These are phyloP conservation scores for Starmera quercuum DNA, from an alignment of 805 yeast species.

Conservation along the genomic window DNA sequence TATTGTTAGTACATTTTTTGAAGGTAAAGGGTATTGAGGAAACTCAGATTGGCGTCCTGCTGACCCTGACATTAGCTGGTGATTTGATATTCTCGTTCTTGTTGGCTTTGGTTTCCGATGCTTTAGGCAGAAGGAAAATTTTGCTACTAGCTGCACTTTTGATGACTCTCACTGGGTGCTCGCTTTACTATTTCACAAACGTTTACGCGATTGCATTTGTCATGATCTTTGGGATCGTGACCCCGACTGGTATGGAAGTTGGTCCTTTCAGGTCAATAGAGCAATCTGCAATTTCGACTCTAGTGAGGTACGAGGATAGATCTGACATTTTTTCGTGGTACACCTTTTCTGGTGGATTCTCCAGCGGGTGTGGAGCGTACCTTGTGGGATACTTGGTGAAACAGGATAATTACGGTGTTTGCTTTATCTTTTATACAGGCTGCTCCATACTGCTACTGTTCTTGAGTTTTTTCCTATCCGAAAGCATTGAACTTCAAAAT, in stretches of 20 bases:
- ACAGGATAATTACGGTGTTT: slow-evolving; percentile 4
- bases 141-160: slow-evolving; percentile 31
- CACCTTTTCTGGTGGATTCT: slow-evolving; percentile 38
- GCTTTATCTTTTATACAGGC: slow-evolving; percentile 8
- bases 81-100: slow-evolving; percentile 42
- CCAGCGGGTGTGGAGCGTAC: slow-evolving; percentile 39
- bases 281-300: slow-evolving; percentile 42
- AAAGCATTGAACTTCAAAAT: slow-evolving; percentile 8
- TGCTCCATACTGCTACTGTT: slow-evolving; percentile 3
- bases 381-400: slow-evolving; percentile 28
- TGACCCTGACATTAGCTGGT: slow-evolving; percentile 42
- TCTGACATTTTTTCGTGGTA: slow-evolving; percentile 56
- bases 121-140: slow-evolving; percentile 35
- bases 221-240: slow-evolving; percentile 42
- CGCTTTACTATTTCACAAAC: slow-evolving; percentile 27
- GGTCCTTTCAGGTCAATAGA: slow-evolving; percentile 55
- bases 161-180: slow-evolving; percentile 37
- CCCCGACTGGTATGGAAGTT: slow-evolving; percentile 53
- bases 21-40: slow-evolving; percentile 33
- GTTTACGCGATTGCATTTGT: slow-evolving; percentile 27
- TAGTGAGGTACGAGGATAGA: slow-evolving; percentile 31
- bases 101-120: slow-evolving; percentile 38
- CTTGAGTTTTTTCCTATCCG: slow-evolving; percentile 4
- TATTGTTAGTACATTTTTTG: slow-evolving; percentile 36
- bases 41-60: slow-evolving; percentile 37